Conservation (phyloP, 2,329 filamentous ascomycete species). For the Phaeosphaeriaceae sp. region DNA sequence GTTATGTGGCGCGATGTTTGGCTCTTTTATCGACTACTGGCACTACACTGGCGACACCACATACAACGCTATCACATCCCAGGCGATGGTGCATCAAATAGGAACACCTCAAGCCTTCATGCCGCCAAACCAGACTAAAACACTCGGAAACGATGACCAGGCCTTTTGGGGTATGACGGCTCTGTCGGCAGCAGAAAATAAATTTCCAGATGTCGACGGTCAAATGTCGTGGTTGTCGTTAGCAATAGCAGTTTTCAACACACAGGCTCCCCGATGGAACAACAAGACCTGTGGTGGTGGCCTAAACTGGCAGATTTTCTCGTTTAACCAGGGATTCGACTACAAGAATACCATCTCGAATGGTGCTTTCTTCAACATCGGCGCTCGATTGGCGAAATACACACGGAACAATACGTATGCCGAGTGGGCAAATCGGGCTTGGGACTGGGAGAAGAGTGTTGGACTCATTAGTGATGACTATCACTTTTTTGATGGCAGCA, state of each 20-base stretch:
- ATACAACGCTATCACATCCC: slow-evolving; percentile 47
- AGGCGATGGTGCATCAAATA: slow-evolving; percentile 74
- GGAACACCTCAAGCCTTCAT: slow-evolving; percentile 78
- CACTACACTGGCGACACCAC: slow-evolving; percentile 50
- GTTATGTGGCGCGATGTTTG: slow-evolving; percentile 51
- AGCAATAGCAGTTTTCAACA: slow-evolving; percentile 75
- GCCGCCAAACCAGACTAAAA: slow-evolving; percentile 71
- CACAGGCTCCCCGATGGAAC: slow-evolving; percentile 74
- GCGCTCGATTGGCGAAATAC: slow-evolving; percentile 73
- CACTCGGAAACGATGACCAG: slow-evolving; percentile 63
- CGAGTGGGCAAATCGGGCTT: slow-evolving; percentile 70
- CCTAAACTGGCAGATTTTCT: slow-evolving; percentile 81
- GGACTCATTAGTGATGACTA: slow-evolving; percentile 58
- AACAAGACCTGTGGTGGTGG: slow-evolving; percentile 71
- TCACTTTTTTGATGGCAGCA: slow-evolving; percentile 55
- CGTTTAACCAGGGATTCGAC: slow-evolving; percentile 74
- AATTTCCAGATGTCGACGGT: slow-evolving; percentile 51
- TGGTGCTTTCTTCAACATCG: slow-evolving; percentile 81
- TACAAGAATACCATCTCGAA: slow-evolving; percentile 87
- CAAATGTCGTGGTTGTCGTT: slow-evolving; percentile 70
- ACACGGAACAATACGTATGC: slow-evolving; percentile 63
- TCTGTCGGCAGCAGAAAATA: slow-evolving; percentile 63
- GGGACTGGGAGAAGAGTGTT: slow-evolving; percentile 60
- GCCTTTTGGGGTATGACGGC: slow-evolving; percentile 65
- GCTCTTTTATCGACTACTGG: slow-evolving; percentile 51